These are phyloP conservation scores for Entomophthora muscae DNA, from an alignment of 371 early-diverging fungal species.

Conservation along the genomic window DNA sequence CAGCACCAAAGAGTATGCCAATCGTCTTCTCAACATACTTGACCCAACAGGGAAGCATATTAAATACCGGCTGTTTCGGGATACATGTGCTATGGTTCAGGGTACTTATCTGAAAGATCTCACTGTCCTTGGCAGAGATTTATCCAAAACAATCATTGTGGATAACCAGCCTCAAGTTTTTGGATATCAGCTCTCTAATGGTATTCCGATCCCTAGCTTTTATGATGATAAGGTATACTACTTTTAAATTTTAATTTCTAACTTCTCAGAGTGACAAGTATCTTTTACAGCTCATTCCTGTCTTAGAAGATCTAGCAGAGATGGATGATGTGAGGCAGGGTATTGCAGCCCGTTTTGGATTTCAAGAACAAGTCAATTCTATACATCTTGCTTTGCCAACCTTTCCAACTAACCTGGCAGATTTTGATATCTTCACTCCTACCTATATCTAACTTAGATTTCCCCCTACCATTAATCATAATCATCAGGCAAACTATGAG, in stretches of 20 bases:
- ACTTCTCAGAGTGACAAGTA: constrained; percentile 23
- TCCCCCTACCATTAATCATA: no score
- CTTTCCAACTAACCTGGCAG: neutral
- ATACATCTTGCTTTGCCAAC: neutral
- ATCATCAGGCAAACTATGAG: no score
- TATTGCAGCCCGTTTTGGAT: constrained; percentile 10
- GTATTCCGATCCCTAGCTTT: constrained; percentile 49
- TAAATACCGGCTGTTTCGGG: constrained; percentile 39
- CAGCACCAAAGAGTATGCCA: constrained; percentile 47
- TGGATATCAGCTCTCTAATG: constrained; percentile 43
- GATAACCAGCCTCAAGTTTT: constrained; percentile 43
- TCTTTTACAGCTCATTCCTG: constrained; percentile 27
- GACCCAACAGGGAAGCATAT: constrained; percentile 31
- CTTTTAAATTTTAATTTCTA: neutral
- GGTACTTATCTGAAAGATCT: constrained; percentile 57
- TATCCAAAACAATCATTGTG: constrained; percentile 34
- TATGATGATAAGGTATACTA: constrained; percentile 27
- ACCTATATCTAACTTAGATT: neutral
- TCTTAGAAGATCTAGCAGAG: constrained; percentile 27
- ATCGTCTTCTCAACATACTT: constrained; percentile 33
- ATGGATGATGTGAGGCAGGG: constrained; percentile 41
- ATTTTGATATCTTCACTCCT: neutral
- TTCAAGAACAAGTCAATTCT: neutral
- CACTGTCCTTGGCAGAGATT: constrained; percentile 38
- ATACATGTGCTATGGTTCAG: constrained; percentile 35